Base-by-base conservation (phyloP, 495 filamentous ascomycete genomes). In the Daldinia bambusicola region DNA sequence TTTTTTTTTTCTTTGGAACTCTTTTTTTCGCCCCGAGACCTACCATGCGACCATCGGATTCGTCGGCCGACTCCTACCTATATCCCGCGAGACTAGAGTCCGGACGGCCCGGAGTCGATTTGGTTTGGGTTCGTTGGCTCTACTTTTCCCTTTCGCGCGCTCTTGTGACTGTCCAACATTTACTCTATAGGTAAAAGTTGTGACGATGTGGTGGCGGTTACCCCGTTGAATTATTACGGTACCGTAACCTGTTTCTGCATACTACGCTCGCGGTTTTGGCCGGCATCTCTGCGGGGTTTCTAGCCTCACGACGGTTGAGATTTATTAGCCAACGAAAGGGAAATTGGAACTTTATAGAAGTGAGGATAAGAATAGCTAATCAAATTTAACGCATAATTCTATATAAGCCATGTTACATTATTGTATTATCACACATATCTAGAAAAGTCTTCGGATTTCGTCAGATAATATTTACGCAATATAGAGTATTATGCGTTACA, bases 201-300 rank as follows among this genome's bases (percentile, higher is more conserved):
- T 4, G 43, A 4, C 3, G 18, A 48, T 6, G 34, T 36, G 34
- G 9, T 48, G 20, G 18, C 26, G 26, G 43, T 2, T 48, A 48
- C 18, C 16, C 10, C 18, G 18, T 26, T 26, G 9, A 4, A 48
- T 20, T 48, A 48, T 22, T 22, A 8, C 12, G 8, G 6, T 20
- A 8, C 43, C 43, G 20, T 48, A 48, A 26, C 9, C 43, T 22
- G 43, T 48, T 48, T 62, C 32, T 48, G 12, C 20, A 69, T 69
- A 41, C 66, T 48, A 58, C 52, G 22, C 18, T 20, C 8, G 43
- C 37, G 55, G 55, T 64, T 64, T 37, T 55, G 43, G 45, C 67
- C 61, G 67, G 67, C 67, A 61, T 7, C 67, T 69, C 55, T 64
- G 32, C 67, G 67, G 67, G 32, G 13, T 22, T 58, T 69, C 62